phyloP scores from a whole-genome alignment of 345 rosid genomes.

The Odontarrhena argentea region DNA sequence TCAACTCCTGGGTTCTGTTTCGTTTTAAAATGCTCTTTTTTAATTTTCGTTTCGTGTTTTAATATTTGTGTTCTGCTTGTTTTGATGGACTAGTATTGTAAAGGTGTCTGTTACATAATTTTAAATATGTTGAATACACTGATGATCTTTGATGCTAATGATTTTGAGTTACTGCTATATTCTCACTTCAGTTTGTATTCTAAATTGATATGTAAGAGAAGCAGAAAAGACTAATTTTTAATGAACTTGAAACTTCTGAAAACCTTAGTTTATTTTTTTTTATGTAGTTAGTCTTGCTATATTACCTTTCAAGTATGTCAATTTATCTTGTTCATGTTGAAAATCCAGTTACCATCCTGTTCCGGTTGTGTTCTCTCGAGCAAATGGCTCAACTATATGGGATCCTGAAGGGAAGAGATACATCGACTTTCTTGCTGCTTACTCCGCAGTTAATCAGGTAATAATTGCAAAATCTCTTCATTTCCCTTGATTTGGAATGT shows the following conservation, averaged over 20 bases:
- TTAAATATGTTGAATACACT: background rate
- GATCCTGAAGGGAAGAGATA: slow-evolving; percentile 96
- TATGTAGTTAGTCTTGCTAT: slow-evolving; percentile 6
- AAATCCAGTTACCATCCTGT: slow-evolving; percentile 87
- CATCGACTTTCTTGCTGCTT: slow-evolving; percentile 90
- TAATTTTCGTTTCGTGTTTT: background rate
- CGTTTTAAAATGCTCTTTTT: background rate
- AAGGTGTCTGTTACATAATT: too few species aligned
- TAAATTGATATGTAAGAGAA: background rate
- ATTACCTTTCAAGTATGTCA: background rate
- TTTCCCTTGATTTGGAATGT: background rate
- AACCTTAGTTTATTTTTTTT: background rate
- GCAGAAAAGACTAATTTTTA: background rate
- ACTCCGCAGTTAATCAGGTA: slow-evolving; percentile 97
- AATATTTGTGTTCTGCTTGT: slow-evolving; percentile 3
- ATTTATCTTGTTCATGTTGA: background rate
- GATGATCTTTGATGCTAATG: background rate
- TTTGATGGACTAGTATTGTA: background rate
- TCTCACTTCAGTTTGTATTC: background rate
- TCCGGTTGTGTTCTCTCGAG: slow-evolving; percentile 91
- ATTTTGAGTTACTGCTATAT: background rate
- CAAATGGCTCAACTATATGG: slow-evolving; percentile 78
- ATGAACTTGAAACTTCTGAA: background rate
- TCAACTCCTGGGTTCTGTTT: slow-evolving; percentile 14
- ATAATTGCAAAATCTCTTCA: background rate